A percentile compares a stretch with the other conserved stretches of the same genome.
These are phyloP conservation scores for Talaromyces amestolkiae DNA, from an alignment of 2,329 filamentous ascomycete genomes.

Conservation along the genomic window DNA sequence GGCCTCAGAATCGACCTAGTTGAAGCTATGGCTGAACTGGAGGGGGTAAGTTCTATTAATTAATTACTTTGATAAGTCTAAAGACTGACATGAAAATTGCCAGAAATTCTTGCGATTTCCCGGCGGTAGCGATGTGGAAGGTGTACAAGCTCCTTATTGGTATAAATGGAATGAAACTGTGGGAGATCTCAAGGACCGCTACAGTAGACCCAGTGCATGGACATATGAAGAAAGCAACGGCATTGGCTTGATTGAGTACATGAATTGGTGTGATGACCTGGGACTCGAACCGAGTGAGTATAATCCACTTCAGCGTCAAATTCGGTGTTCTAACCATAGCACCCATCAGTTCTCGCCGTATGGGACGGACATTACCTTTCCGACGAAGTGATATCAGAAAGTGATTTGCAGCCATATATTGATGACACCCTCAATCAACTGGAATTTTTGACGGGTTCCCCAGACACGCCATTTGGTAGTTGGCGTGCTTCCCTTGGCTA, in stretches of 20 bases:
- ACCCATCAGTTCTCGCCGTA: background rate
- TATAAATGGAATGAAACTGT: slow-evolving; percentile 46
- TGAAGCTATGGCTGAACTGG: slow-evolving; percentile 2
- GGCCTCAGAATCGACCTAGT: slow-evolving; percentile 58
- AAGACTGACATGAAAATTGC: background rate
- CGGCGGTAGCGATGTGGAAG: slow-evolving; percentile 61
- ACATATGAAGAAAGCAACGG: slow-evolving; percentile 61
- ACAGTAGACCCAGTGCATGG: slow-evolving; percentile 58
- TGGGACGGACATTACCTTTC: slow-evolving; percentile 9
- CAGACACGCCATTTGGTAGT: slow-evolving; percentile 55
- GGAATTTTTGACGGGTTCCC: slow-evolving; percentile 55
- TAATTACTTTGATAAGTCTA: background rate
- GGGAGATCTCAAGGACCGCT: slow-evolving; percentile 44
- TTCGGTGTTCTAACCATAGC: background rate
- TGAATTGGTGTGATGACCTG: slow-evolving; percentile 59
- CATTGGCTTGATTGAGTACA: slow-evolving; percentile 43
- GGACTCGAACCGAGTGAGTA: slow-evolving; percentile 7
- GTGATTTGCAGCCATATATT: background rate
- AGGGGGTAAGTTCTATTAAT: background rate
- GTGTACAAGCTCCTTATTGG: slow-evolving; percentile 29
- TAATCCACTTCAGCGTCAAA: background rate
- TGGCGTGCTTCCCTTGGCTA: slow-evolving; percentile 59
- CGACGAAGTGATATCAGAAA: background rate
- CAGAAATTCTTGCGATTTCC: slow-evolving; percentile 62
- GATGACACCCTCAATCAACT: slow-evolving; percentile 5